phyloP scores from a whole-genome alignment of 495 filamentous ascomycete genomes.

The Baudoinia panamericana region DNA sequence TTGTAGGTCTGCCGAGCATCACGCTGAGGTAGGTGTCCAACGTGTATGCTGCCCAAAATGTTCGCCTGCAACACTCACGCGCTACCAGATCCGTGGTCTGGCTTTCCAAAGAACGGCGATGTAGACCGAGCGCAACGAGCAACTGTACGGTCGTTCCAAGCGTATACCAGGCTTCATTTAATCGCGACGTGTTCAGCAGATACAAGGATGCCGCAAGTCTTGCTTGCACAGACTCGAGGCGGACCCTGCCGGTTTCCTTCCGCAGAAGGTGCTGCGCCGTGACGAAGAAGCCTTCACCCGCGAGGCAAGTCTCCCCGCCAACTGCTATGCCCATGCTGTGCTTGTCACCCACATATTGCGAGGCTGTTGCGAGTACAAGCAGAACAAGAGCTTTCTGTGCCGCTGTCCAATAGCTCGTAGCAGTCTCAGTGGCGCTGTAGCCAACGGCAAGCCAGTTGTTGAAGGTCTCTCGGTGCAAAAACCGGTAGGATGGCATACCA shows the following conservation, averaged over 20 bases:
- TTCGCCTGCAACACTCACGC: conserved; percentile 32
- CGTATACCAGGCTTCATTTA: conserved; percentile 18
- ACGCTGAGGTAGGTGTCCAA: conserved; percentile 46
- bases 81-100: neutral
- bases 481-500: conserved; percentile 18
- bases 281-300: no score
- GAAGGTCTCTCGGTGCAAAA: conserved; percentile 13
- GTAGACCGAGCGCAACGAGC: conserved; percentile 13
- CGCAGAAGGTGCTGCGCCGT: conserved; percentile 4
- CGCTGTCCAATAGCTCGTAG: neutral
- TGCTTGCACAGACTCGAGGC: conserved; percentile 18
- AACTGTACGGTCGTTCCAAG: conserved; percentile 16
- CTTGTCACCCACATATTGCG: no score
- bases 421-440: neutral
- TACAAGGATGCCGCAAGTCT: conserved; percentile 11
- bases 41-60: conserved; percentile 45
- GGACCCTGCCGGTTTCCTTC: conserved; percentile 6
- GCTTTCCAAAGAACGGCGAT: neutral
- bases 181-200: conserved; percentile 12
- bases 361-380: conserved; percentile 14
- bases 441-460: conserved; percentile 4
- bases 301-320: no score
- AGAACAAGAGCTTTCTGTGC: conserved; percentile 11
- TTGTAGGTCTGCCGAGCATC: conserved; percentile 40
- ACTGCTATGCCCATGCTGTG: no score